A percentile compares a stretch with the other conserved stretches of the same genome.
Conservation (phyloP, 2,329 filamentous ascomycete species). For the Diaporthe sp. region DNA sequence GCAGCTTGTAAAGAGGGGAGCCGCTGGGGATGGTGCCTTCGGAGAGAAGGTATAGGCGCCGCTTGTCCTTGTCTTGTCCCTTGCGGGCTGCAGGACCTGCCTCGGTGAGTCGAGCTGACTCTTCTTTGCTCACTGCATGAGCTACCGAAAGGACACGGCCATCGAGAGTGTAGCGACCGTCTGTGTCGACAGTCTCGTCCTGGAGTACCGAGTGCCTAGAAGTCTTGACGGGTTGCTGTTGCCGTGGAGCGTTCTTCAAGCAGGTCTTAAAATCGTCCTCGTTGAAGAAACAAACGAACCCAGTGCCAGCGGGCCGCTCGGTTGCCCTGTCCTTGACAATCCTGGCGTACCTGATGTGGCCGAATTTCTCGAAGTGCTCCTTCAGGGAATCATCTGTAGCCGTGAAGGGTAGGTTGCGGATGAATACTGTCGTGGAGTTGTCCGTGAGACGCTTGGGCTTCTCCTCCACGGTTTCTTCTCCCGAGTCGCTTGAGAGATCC, state of each 20-base stretch:
- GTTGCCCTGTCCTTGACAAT: constrained; percentile 90
- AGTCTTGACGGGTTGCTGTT: constrained; percentile 60
- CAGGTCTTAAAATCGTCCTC: constrained; percentile 82
- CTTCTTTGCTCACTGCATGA: constrained; percentile 85
- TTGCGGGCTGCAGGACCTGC: constrained; percentile 75
- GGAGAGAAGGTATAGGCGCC: constrained; percentile 86
- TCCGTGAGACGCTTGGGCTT: constrained; percentile 62
- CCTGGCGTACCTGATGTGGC: constrained; percentile 88
- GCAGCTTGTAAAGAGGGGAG: constrained; percentile 81
- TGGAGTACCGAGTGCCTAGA: constrained; percentile 87
- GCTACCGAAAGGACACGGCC: constrained; percentile 89
- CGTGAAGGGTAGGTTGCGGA: constrained; percentile 94
- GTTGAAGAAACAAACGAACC: constrained; percentile 93
- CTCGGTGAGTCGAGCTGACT: constrained; percentile 82
- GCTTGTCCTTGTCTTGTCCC: constrained; percentile 85
- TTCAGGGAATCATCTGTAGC: constrained; percentile 86
- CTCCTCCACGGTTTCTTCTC: constrained; percentile 58
- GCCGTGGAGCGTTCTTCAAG: constrained; percentile 79
- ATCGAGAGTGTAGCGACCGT: constrained; percentile 90
- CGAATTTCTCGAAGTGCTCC: constrained; percentile 89
- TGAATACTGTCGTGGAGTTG: constrained; percentile 86
- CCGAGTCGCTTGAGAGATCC: constrained; percentile 61
- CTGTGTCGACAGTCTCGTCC: constrained; percentile 84
- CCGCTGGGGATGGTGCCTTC: constrained; percentile 88
- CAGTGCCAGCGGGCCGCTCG: constrained; percentile 90